Base-by-base conservation (phyloP, 2,329 filamentous ascomycete genomes). In the Leptographium flavum region DNA sequence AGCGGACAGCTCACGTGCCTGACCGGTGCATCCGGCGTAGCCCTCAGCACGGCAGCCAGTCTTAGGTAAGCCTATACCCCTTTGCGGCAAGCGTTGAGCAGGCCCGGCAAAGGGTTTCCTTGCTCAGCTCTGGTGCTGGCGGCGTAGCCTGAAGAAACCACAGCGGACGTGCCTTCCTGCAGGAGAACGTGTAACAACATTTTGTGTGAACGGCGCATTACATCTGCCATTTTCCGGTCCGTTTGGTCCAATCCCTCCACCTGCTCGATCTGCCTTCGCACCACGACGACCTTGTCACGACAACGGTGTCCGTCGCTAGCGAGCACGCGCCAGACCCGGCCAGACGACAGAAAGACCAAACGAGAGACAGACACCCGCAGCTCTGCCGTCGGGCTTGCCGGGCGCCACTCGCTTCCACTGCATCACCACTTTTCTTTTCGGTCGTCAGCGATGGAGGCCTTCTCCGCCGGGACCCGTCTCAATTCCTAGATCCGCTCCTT, bases 391-490 rank as follows among this genome's bases (percentile, higher is more conserved):
- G 35, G 21, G 23, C 37, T 39, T 27, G 23, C 22, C 37, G 23
- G 37, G 15, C 37, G 28, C 22, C 15, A 27, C 2, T 21, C 23
- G 21, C 35, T 37, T 22, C 21, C 35, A 8, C 10, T 19, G 15
- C 38, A 37, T 13, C 13, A 25, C 21, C 35, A 13, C 19, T 9
- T 37, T n/a, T 6, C 35, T 37, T 32, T 37, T 21, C 35, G 11
- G 35, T 21, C 21, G 23, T n/a, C 35, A 37, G 35, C 35, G 19
- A 66, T 66, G 63, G 63, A 64, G 60, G 55, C 57, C 47, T 48
- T 48, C 48, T 50, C 45, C 44, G 48, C 42, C 39, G 40, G 45
- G 43, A 15, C 27, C 39, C 17, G 36, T 31, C 27, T 37, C 33
- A 21, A 43, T 32, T 43, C 22, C 36, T 21, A 31, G 21, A 23